Evolutionary conservation across 768 basidiomycete species (phyloP).

Genomic region (Gymnopilus junonius): DNA sequence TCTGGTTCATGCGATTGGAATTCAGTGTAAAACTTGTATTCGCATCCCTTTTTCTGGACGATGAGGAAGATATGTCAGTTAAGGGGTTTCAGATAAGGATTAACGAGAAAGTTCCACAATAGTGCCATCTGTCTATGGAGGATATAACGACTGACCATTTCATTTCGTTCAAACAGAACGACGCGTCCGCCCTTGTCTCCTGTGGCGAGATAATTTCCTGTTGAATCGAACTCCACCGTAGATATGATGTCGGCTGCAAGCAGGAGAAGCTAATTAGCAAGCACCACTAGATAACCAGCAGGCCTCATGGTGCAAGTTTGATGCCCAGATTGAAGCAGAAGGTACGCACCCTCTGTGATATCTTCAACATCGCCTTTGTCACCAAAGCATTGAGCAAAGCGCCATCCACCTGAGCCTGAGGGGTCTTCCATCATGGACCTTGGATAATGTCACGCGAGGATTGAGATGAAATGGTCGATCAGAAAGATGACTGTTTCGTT

Average conservation of each 20-base stretch:
- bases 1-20: conserved; percentile 99
- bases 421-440: conserved; percentile 77
- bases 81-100: conserved; percentile 21
- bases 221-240: conserved; percentile 99
- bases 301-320: conserved; percentile 2
- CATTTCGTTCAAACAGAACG: conserved; percentile 98
- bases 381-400: conserved; percentile 99
- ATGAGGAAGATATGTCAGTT: conserved; percentile 20
- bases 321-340: neutral
- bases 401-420: conserved; percentile 90
- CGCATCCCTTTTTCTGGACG: conserved; percentile 97
- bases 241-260: conserved; percentile 98
- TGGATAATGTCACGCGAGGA: conserved; percentile 25
- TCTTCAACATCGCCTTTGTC: conserved; percentile 99
- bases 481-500: neutral
- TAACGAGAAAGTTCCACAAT: conserved; percentile 8
- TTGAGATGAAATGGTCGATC: conserved; percentile 14
- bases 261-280: conserved; percentile 28
- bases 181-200: conserved; percentile 99
- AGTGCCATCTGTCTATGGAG: conserved; percentile 14
- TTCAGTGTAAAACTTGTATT: conserved; percentile 99
- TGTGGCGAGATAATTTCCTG: conserved; percentile 98
- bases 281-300: conserved; percentile 16
- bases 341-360: conserved; percentile 90
- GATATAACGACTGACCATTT: conserved; percentile 64